Conservation (phyloP, 2,329 filamentous ascomycete species). For the Huntiella savannae region DNA sequence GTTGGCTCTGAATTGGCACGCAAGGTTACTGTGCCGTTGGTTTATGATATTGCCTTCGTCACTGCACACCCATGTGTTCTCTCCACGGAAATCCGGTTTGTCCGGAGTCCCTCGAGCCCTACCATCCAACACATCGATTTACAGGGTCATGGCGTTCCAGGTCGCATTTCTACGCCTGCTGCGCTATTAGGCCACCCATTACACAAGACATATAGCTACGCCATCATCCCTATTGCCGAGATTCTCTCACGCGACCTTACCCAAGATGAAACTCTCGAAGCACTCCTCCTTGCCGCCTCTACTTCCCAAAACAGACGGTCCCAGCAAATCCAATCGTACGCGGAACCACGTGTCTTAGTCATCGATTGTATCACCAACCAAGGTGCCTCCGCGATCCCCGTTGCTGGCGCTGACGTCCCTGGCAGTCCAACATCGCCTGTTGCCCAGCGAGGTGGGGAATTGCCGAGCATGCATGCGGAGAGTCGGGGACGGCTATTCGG, state of each 20-base stretch:
- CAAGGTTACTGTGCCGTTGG: conserved; percentile 23
- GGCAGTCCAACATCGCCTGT: conserved; percentile 13
- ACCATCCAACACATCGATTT: conserved; percentile 39
- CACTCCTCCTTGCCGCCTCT: conserved; percentile 22
- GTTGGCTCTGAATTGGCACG: conserved; percentile 15
- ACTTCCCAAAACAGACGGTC: conserved; percentile 15
- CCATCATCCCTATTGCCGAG: conserved; percentile 37
- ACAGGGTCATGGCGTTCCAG: conserved; percentile 24
- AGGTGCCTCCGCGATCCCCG: conserved; percentile 11
- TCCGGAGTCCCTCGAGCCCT: conserved; percentile 40
- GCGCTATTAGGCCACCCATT: conserved; percentile 40
- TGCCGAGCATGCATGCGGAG: conserved; percentile 35
- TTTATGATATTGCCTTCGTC: conserved; percentile 43
- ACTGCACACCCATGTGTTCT: conserved; percentile 46
- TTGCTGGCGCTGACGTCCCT: conserved; percentile 24
- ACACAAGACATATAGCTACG: conserved; percentile 43
- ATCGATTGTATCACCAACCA: conserved; percentile 43
- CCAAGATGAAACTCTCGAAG: conserved; percentile 25
- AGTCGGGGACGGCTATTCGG: conserved; percentile 38
- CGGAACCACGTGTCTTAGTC: conserved; percentile 30
- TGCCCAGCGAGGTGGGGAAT: conserved; percentile 14
- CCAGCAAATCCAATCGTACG: conserved; percentile 17
- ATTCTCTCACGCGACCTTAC: conserved; percentile 25
- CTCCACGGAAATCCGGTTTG: conserved; percentile 34
- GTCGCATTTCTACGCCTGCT: conserved; percentile 24